Evolutionary conservation across 2,329 filamentous ascomycete genomes (phyloP), one percentile per base, ranked within the genome.

Genomic region (Aspergillus transmontanensis): DNA sequence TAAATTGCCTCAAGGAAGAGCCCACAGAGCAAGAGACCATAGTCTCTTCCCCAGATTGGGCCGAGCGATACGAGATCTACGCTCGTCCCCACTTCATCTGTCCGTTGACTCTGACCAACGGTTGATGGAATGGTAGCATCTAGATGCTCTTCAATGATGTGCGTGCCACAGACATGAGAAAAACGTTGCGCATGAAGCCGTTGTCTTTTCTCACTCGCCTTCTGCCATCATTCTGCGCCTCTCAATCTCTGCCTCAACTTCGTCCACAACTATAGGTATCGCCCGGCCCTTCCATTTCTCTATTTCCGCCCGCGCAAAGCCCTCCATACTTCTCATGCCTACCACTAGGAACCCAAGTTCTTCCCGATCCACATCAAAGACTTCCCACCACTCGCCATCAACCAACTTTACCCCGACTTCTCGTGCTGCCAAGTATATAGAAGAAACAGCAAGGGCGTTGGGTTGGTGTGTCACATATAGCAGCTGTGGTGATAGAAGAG

Each of bases 351-450:
- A 98, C 0, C 95, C 95, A 41, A 99, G 83, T 75, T 97, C 93
- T 81, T 99, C 95, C 57, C 95, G 85, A 72, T 97, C 94, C 9
- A 95, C 92, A 77, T 99, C 95, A 76, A 98, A 98, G 0, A 98
- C 92, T 78, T 97, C 94, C 95, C 95, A 99, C 95, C 95, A 99
- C 66, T 92, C 89, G 55, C 86, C 87, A 66, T 91, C 90, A 0
- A 94, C 93, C 79, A 97, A 84, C 76, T 92, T 93, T 14, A 91
- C 87, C 0, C 86, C 89, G 1, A 87, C 76, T 68, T 98, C 93
- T 51, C 89, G 86, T 0, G 93, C 91, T 0, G 94, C 92, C n/a
- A 93, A 87, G 75, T 98, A 99, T 36, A 97, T 90, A 1, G 94
- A 92, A 1, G 94, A 92, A 2, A 93, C 92, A 5, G 95, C 94